Conservation (phyloP, 2,329 filamentous ascomycete genomes). For the Diaporthe humulicola region DNA sequence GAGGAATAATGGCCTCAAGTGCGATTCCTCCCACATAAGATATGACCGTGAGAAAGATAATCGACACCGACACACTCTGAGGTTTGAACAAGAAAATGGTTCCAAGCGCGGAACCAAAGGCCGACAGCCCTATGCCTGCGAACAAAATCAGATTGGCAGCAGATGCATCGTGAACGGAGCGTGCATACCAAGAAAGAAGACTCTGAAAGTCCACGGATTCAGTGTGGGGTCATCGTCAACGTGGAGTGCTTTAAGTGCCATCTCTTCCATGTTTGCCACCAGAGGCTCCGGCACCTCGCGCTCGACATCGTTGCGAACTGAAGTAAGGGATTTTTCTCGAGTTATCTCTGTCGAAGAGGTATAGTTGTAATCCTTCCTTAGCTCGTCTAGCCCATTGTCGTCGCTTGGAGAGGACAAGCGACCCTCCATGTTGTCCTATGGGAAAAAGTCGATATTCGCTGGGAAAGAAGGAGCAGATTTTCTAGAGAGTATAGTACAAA, state of each 20-base stretch:
- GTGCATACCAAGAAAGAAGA: slow-evolving; percentile 38
- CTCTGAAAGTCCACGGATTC: slow-evolving; percentile 43
- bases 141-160: not conserved
- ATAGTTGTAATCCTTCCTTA: slow-evolving; percentile 2
- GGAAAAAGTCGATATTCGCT: not conserved
- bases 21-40: slow-evolving; percentile 57
- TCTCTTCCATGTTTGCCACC: slow-evolving; percentile 32
- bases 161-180: not conserved
- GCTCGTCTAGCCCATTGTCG: not conserved
- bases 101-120: slow-evolving; percentile 54
- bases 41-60: slow-evolving; percentile 59
- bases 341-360: slow-evolving; percentile 10
- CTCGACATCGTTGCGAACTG: slow-evolving; percentile 25
- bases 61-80: slow-evolving; percentile 57
- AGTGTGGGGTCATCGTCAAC: slow-evolving; percentile 43
- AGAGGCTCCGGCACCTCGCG: slow-evolving; percentile 10
- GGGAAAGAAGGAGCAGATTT: not conserved
- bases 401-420: slow-evolving; percentile 4
- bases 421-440: not conserved
- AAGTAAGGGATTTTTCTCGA: not conserved
- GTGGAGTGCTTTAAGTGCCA: slow-evolving; percentile 40
- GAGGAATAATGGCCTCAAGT: slow-evolving; percentile 53
- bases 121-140: slow-evolving; percentile 50
- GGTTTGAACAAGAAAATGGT: slow-evolving; percentile 64
- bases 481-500: no score